phyloP scores from a whole-genome alignment of 306 rosid genomes.

The Cucumis melo region DNA sequence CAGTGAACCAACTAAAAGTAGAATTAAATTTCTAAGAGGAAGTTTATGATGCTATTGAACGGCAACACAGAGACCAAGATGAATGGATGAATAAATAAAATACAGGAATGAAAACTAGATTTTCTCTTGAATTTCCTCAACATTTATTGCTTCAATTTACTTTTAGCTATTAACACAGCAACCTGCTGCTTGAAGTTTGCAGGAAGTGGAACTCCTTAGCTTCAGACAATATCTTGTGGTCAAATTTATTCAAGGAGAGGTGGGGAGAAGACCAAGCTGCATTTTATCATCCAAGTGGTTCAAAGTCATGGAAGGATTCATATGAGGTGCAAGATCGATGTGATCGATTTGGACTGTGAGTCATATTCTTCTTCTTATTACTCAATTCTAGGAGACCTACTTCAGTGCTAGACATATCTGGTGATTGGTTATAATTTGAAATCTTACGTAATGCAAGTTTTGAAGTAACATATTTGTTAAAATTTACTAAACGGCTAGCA shows the following conservation, averaged over 20 bases:
- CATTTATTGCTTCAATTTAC: background rate
- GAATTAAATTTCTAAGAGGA: background rate
- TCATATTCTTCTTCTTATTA: background rate
- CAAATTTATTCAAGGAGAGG: conserved; percentile 56
- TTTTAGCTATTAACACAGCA: background rate
- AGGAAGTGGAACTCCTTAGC: conserved; percentile 58
- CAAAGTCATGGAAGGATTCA: conserved; percentile 54
- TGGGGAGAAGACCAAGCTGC: conserved; percentile 57
- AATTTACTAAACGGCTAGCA: background rate
- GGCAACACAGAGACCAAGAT: background rate
- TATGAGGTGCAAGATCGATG: conserved; percentile 58
- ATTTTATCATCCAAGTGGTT: conserved; percentile 34
- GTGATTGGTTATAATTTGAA: background rate
- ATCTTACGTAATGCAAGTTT: background rate
- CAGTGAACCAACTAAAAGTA: background rate
- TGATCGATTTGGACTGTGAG: conserved; percentile 63
- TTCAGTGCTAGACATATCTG: background rate
- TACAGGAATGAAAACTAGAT: background rate
- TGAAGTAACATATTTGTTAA: background rate
- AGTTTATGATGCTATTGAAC: background rate
- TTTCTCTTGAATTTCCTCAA: background rate
- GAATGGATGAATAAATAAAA: background rate
- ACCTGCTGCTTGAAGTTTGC: conserved; percentile 30
- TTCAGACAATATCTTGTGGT: conserved; percentile 44
- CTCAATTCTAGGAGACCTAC: background rate